These are phyloP conservation scores for Babesia ovata DNA, from an alignment of 169 alveolate genomes.

Conservation along the genomic window DNA sequence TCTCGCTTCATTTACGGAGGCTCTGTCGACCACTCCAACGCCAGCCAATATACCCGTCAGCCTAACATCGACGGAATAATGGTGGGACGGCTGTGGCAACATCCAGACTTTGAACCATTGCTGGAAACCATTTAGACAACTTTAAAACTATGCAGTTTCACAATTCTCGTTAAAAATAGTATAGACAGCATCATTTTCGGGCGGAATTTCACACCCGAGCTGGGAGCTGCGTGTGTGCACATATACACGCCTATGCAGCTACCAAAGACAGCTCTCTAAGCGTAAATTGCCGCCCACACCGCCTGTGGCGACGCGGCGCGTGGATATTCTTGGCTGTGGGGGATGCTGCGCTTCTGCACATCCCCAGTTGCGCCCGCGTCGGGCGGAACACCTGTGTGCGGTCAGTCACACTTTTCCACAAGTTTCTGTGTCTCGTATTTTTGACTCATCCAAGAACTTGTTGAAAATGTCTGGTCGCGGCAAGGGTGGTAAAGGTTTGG, in stretches of 20 bases:
- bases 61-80: conserved; percentile 50
- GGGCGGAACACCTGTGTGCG: conserved; percentile 8
- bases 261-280: too few relatives aligned
- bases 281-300: too few relatives aligned
- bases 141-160: background rate
- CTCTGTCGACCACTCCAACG: conserved; percentile 34
- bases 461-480: conserved; percentile 94
- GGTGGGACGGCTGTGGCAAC: conserved; percentile 56
- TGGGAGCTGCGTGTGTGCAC: too few relatives aligned
- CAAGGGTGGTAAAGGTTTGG: conserved; percentile 98
- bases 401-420: conserved; percentile 69
- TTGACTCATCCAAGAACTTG: conserved; percentile 53
- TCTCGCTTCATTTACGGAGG: conserved; percentile 55
- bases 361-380: conserved; percentile 53
- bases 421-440: conserved; percentile 55
- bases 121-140: conserved; percentile 6
- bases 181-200: too few relatives aligned
- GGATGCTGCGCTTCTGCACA: conserved; percentile 1
- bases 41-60: conserved; percentile 9
- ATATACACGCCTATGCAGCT: too few relatives aligned
- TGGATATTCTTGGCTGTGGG: background rate
- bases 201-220: too few relatives aligned
- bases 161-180: too few relatives aligned
- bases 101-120: conserved; percentile 9
- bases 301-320: background rate